These are phyloP conservation scores for Kazachstania viticola DNA, from an alignment of 805 yeast species.

Conservation along the genomic window DNA sequence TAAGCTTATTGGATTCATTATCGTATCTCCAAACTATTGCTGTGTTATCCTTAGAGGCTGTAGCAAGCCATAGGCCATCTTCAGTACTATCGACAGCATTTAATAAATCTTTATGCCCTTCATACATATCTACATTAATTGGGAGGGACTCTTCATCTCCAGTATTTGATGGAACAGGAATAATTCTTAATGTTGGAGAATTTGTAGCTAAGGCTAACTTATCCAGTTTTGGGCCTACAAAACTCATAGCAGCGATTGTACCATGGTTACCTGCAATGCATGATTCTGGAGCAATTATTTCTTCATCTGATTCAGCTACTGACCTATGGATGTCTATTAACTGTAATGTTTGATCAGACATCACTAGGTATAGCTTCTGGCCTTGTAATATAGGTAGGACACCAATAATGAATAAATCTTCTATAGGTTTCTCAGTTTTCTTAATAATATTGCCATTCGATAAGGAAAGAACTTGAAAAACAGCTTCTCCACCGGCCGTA, in stretches of 20 bases:
- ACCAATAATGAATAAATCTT: conserved; percentile 63
- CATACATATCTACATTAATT: conserved; percentile 49
- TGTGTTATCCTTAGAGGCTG: conserved; percentile 82
- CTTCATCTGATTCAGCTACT: conserved; percentile 20
- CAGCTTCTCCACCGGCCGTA: conserved; percentile 71
- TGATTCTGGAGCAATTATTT: conserved; percentile 34
- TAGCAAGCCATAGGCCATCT: conserved; percentile 83
- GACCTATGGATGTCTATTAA: conserved; percentile 31
- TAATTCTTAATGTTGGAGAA: conserved; percentile 74
- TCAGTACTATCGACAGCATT: conserved; percentile 65
- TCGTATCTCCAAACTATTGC: conserved; percentile 74
- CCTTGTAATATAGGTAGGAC: conserved; percentile 32
- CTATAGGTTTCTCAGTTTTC: conserved; percentile 39
- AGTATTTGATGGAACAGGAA: conserved; percentile 29
- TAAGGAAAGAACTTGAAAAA: conserved; percentile 55
- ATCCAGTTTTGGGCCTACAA: conserved; percentile 49
- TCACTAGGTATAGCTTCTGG: conserved; percentile 36
- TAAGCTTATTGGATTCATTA: conserved; percentile 31
- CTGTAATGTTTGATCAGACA: conserved; percentile 78
- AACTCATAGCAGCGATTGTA: conserved; percentile 80
- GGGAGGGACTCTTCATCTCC: conserved; percentile 20
- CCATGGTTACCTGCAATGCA: conserved; percentile 90
- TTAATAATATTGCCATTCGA: conserved; percentile 35
- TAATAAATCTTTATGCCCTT: conserved; percentile 79
- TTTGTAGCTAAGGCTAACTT: conserved; percentile 82